Percentiles rank a stretch among this genome's conserved stretches.
These are phyloP conservation scores for Maudiozyma bulderi DNA, from an alignment of 805 yeast species.

Conservation along the genomic window DNA sequence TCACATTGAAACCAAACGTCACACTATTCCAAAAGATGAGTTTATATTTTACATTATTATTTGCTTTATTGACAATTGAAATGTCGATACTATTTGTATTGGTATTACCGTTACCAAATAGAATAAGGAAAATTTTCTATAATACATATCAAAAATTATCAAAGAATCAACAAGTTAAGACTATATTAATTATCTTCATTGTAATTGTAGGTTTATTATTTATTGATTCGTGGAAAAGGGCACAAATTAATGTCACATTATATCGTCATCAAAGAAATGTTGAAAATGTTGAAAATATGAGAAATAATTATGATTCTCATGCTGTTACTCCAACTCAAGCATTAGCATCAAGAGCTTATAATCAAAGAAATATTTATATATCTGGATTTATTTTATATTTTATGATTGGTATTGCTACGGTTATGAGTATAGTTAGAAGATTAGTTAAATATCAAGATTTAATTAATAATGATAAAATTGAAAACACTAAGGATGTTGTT, in stretches of 20 bases:
- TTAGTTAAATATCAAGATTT: constrained; percentile 39
- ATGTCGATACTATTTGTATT: constrained; percentile 40
- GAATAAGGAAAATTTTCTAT: constrained; percentile 37
- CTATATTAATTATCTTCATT: constrained; percentile 35
- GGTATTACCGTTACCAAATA: constrained; percentile 47
- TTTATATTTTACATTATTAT: constrained; percentile 30
- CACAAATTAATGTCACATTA: constrained; percentile 24
- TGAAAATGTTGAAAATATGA: not conserved
- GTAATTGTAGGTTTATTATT: constrained; percentile 41
- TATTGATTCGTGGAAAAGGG: constrained; percentile 44
- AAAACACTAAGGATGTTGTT: not conserved
- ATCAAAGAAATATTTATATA: constrained; percentile 54
- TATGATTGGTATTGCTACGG: constrained; percentile 44
- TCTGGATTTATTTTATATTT: constrained; percentile 55
- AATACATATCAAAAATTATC: constrained; percentile 29
- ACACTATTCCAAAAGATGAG: constrained; percentile 15
- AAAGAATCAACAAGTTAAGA: constrained; percentile 34
- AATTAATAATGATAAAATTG: constrained; percentile 11
- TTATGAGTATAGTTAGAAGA: constrained; percentile 42
- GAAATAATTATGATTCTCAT: not conserved
- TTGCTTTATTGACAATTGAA: constrained; percentile 41
- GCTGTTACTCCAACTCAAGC: constrained; percentile 37
- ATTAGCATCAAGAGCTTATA: constrained; percentile 50
- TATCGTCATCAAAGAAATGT: constrained; percentile 14
- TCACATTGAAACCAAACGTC: too few species aligned